Evolutionary conservation across 2,329 filamentous ascomycete species (phyloP), one percentile per base, ranked within the genome.

Genomic region (Epichloe aotearoae): DNA sequence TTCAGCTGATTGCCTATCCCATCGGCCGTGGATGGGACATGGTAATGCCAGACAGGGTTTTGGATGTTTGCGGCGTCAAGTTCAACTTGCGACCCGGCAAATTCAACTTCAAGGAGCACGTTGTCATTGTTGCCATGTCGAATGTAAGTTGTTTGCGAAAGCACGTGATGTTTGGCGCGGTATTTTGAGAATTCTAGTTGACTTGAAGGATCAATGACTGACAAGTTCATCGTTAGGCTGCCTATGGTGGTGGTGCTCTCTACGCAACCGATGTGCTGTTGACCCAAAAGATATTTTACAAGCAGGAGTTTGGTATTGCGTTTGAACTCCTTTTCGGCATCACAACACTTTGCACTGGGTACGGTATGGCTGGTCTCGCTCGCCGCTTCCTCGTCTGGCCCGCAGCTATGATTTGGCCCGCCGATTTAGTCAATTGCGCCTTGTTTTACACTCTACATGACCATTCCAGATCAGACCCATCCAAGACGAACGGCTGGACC

Each of bases 91-190:
- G 73, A 53, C 71, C 77, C 0, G 76, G 76, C 17, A 74, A 71
- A 19, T 82, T 81, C 65, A 82, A 80, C 63, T 74, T 73, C 62
- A 82, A 81, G 66, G 78, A 82, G 59, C 77, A 81, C 58, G 74
- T 79, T 47, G 66, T 80, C 39, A 79, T 81, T 56, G 77, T 80
- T 23, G 75, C 79, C 61, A 82, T 83, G 79, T 80, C 78, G 2
- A 81, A 80, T 61, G 78, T 80, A 58, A 66, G 75, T 64, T 48
- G 23, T 30, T 30, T 20, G 11, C 14, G 11, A 37, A 46, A 8
- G 44, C 33, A 10, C n/a, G 30, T 2, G n/a, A 40, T 19, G 15
- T 11, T 19, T 40, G 7, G n/a, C 3, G 3, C 38, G 11, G 10
- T 17, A n/a, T 4, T 0, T 40, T 40, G 38, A 30, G 10, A 30